Base-by-base conservation (phyloP, 805 yeast genomes). In the Kazachstania viticola region DNA sequence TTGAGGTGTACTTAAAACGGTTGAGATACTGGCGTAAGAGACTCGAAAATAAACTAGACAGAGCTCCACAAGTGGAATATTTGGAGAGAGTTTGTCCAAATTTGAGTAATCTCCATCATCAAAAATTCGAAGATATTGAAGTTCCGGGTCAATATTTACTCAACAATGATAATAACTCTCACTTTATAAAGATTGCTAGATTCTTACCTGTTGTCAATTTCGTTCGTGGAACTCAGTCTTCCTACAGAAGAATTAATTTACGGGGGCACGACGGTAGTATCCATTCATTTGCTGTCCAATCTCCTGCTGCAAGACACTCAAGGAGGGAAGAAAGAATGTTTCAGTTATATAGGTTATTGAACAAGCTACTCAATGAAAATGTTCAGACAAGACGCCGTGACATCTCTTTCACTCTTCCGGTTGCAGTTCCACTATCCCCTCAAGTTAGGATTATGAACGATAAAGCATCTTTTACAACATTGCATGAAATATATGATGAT, bases 251-350 rank as follows among this genome's bases (percentile, higher is more conserved):
- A 25, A 65, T 91, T 36, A 79, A 80, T 30, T 82, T 93, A 27
- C 73, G 95, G 29, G 97, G 97, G 9, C 83, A 83, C 45, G 96
- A 91, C 55, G 97, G 97, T 41, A 73, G 83, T 40, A 56, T 79
- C 32, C 95, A 88, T 58, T 74, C 88, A 29, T 93, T 91, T 65
- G 93, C 95, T 1, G 93, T 91, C 14, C 98, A 91, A 61, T 85
- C 81, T 56, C 98, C 99, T 5, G 94, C 97, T 12, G 95, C 95
- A 9, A 75, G 99, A 45, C 95, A 88, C 48, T 83, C 95, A 45
- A 79, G 98, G 51, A 75, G 98, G 33, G 99, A 91, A 52, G 99
- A 91, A 51, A 71, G 95, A 33, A 76, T 91, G 35, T 79, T 84
- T 66, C 98, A 91, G 54, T 60, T 91, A 41, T 87, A 85, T 66